phyloP scores from a whole-genome alignment of 2,329 filamentous ascomycete genomes.

The Pochonia chlamydosporia region DNA sequence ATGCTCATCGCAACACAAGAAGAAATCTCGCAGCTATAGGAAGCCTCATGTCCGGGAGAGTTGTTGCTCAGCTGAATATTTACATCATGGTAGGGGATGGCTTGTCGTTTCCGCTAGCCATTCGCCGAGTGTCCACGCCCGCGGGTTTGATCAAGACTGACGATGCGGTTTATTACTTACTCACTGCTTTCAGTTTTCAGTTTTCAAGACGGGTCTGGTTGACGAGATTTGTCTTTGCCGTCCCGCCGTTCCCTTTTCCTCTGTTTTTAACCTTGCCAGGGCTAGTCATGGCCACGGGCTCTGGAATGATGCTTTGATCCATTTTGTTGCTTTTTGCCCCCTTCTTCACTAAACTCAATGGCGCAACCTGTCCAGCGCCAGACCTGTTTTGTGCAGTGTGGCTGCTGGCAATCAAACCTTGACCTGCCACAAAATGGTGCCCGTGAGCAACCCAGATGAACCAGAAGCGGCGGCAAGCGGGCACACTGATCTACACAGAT shows the following conservation, averaged over 20 bases:
- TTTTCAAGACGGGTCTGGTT: no score
- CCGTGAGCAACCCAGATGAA: no score
- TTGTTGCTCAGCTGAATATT: no score
- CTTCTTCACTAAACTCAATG: not conserved
- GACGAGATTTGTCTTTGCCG: not conserved
- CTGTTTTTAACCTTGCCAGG: no score
- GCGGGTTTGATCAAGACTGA: no score
- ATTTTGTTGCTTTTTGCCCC: not conserved
- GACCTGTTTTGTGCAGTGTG: not conserved
- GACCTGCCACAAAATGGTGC: not conserved
- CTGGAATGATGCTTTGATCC: not conserved
- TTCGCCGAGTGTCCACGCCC: no score
- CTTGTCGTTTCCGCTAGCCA: no score
- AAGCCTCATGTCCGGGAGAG: not conserved
- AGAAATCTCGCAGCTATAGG: not conserved
- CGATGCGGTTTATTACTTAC: no score
- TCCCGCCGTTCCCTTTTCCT: not conserved
- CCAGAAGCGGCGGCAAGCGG: no score
- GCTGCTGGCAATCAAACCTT: not conserved
- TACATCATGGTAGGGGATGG: no score
- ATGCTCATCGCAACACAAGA: not conserved
- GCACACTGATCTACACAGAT: not conserved
- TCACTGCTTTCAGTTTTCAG: no score
- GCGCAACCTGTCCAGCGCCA: not conserved
- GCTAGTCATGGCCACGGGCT: no score